Base-by-base conservation (phyloP, 352 stramenopile species). In the Phytopythium helicoides region DNA sequence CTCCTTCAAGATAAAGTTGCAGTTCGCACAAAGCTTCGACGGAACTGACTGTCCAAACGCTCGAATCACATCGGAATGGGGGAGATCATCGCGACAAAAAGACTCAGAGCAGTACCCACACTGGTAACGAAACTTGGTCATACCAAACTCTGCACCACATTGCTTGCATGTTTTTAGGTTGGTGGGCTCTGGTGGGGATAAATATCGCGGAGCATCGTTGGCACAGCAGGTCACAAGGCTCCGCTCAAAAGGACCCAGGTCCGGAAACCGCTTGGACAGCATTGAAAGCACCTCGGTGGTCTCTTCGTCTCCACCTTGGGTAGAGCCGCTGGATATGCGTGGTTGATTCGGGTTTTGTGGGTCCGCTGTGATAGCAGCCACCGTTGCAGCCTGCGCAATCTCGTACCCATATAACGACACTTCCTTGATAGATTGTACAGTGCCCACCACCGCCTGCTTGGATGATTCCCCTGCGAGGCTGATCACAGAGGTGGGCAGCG, bases 81-180 rank as follows among this genome's bases (percentile, higher is more conserved):
- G 73, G 14, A 95, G 55, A 51, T 92, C 61, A 45, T 91, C 79
- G 16, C 81, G 76, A 25, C 85, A 95, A 22, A 86, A 93, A 9
- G 81, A 86, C 44, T 91, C 79, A 12, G 62, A 77, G 55, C 85
- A 93, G 61, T 93, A 92, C 1, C 85, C 83, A 50, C 82, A 95
- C 46, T 87, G 69, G 47, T 93, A 95, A 0, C 81, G 72, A 26
- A 92, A 95, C 60, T 90, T 91, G 6, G 77, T 89, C 56, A 95
- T 70, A 10, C 82, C 81, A 53, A 95, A 95, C 46, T 87, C 72
- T 0, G 81, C 53, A 1, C 68, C 56, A 66, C 85, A 95, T 34
- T 65, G 58, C 38, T 87, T 91, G 64, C 84, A 94, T 9, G 71
- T 50, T 34, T 88, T 89, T 1, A 65, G 72, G 28, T 73, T 71